These are phyloP conservation scores for Musa acuminata DNA, from an alignment of 176 grass and related monocot species.

Conservation along the genomic window DNA sequence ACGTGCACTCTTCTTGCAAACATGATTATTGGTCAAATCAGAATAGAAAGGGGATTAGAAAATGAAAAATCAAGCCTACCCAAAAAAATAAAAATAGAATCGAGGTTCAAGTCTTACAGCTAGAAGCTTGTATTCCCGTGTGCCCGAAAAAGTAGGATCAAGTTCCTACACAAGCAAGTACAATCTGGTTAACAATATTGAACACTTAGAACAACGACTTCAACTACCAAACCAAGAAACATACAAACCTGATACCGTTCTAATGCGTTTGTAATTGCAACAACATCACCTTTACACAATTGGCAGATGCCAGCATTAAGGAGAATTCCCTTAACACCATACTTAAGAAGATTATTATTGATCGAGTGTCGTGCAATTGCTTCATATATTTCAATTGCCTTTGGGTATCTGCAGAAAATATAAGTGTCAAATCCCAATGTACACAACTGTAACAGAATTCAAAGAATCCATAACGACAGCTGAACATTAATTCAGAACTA, in stretches of 20 bases:
- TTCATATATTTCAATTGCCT: constrained; percentile 91
- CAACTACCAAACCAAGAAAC: constrained; percentile 9
- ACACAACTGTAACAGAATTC: background rate
- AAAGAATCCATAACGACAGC: background rate
- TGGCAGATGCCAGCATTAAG: constrained; percentile 98
- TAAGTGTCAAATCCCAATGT: background rate
- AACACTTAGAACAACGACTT: background rate
- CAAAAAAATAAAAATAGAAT: constrained; percentile 12
- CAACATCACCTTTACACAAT: constrained; percentile 76
- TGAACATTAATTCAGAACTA: too few species aligned
- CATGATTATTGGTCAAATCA: background rate
- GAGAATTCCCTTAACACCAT: constrained; percentile 86
- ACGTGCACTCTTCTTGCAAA: background rate
- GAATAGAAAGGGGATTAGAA: background rate
- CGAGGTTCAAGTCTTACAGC: constrained; percentile 40
- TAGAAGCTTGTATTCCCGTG: constrained; percentile 93
- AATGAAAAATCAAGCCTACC: background rate
- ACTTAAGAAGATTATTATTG: constrained; percentile 95
- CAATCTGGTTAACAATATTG: background rate
- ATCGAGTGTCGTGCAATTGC: constrained; percentile 74
- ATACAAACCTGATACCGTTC: constrained; percentile 81
- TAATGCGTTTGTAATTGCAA: constrained; percentile 84
- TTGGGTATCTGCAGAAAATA: constrained; percentile 50
- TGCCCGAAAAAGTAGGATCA: constrained; percentile 90
- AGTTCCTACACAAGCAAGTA: constrained; percentile 57